These are phyloP conservation scores for Scleromitrula shiraiana DNA, from an alignment of 2,329 filamentous ascomycete species.

Conservation along the genomic window DNA sequence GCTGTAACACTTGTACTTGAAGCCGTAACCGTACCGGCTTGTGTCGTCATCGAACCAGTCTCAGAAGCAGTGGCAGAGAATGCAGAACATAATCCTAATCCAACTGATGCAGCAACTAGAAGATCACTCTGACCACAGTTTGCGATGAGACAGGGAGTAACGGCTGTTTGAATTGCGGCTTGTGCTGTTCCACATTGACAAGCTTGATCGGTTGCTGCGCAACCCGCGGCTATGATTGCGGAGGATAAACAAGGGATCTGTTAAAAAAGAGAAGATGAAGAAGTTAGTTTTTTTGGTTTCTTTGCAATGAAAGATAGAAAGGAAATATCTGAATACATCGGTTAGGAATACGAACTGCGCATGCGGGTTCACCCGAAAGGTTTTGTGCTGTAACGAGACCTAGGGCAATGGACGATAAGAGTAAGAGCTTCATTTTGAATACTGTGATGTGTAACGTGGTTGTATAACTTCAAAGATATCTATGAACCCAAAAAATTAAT, in stretches of 20 bases:
- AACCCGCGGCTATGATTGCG: slow-evolving; percentile 32
- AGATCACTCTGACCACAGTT: slow-evolving; percentile 30
- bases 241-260: slow-evolving; percentile 29
- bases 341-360: slow-evolving; percentile 1
- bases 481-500: too few species aligned
- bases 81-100: slow-evolving; percentile 27
- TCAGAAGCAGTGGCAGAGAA: slow-evolving; percentile 21
- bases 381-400: not conserved
- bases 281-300: not conserved
- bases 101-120: slow-evolving; percentile 29
- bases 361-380: not conserved
- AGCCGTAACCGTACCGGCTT: not conserved
- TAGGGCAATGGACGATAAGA: not conserved
- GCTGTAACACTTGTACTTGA: not conserved
- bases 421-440: slow-evolving; percentile 6
- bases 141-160: slow-evolving; percentile 26
- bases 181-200: slow-evolving; percentile 33
- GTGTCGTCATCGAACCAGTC: too few species aligned
- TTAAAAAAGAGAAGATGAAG: too few species aligned
- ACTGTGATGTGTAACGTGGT: too few species aligned
- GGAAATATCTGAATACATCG: too few species aligned
- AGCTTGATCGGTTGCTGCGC: slow-evolving; percentile 30
- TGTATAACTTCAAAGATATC: too few species aligned
- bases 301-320: not conserved
- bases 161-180: slow-evolving; percentile 28